phyloP scores from a whole-genome alignment of 2,329 filamentous ascomycete genomes.

The Fusarium sp. region DNA sequence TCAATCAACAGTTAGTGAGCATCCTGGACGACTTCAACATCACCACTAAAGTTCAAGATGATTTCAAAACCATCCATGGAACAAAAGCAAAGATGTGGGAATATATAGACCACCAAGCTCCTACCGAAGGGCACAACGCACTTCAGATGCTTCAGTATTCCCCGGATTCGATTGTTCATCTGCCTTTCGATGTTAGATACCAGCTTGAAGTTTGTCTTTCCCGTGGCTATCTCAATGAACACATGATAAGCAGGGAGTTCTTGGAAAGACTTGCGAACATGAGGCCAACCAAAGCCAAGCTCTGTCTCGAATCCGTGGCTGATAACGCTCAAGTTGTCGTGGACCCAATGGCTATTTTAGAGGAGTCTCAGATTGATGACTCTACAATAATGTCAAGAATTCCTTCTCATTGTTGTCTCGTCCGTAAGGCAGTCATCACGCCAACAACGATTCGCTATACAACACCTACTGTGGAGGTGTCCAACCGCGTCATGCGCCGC shows the following conservation, averaged over 20 bases:
- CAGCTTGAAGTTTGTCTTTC: slow-evolving; percentile 96
- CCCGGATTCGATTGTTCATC: slow-evolving; percentile 42
- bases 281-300: slow-evolving; percentile 64
- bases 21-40: slow-evolving; percentile 81
- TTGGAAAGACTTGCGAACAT: slow-evolving; percentile 67
- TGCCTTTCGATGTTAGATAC: slow-evolving; percentile 82
- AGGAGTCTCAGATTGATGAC: slow-evolving; percentile 60
- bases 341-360: slow-evolving; percentile 80
- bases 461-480: slow-evolving; percentile 84
- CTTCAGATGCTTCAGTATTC: slow-evolving; percentile 45
- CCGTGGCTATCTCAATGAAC: slow-evolving; percentile 79
- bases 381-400: slow-evolving; percentile 64
- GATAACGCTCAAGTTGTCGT: slow-evolving; percentile 71
- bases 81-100: slow-evolving; percentile 47
- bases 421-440: slow-evolving; percentile 83
- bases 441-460: slow-evolving; percentile 84
- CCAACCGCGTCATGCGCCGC: slow-evolving; percentile 85
- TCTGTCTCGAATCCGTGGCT: slow-evolving; percentile 79
- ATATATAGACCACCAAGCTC: slow-evolving; percentile 45
- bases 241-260: slow-evolving; percentile 76
- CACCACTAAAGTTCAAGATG: slow-evolving; percentile 54
- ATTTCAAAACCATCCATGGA: slow-evolving; percentile 55
- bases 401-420: slow-evolving; percentile 78
- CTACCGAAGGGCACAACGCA: slow-evolving; percentile 37
- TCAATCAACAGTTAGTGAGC: slow-evolving; percentile 56